These are phyloP conservation scores for Aspergillus bombycis DNA, from an alignment of 2,329 filamentous ascomycete species.

Conservation along the genomic window DNA sequence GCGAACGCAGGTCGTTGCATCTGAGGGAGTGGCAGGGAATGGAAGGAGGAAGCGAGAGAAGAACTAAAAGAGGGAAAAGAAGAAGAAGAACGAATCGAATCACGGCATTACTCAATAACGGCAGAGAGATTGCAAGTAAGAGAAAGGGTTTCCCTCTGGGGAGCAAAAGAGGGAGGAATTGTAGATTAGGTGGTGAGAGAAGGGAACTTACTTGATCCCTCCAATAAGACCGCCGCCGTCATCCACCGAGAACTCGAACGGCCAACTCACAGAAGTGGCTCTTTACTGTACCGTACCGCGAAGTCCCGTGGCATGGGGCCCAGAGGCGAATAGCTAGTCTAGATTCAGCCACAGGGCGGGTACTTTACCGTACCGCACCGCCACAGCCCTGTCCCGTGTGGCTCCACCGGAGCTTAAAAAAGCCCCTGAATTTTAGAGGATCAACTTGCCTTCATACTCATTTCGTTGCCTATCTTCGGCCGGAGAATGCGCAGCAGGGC, in stretches of 20 bases:
- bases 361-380: conserved; percentile 22
- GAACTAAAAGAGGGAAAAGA: conserved; percentile 12
- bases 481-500: background rate
- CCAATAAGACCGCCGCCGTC: conserved; percentile 2
- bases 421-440: conserved; percentile 22
- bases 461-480: background rate
- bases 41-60: conserved; percentile 12
- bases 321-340: background rate
- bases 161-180: conserved; percentile 2
- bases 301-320: background rate
- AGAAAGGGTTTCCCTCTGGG: background rate
- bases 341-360: background rate
- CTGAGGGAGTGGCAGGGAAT: conserved; percentile 8
- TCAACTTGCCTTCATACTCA: background rate
- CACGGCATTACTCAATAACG: conserved; percentile 20
- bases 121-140: background rate
- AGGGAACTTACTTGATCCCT: background rate
- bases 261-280: background rate
- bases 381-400: conserved; percentile 19
- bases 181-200: conserved; percentile 7
- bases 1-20: conserved; percentile 14
- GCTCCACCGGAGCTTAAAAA: conserved; percentile 27
- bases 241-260: background rate
- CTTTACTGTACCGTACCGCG: conserved; percentile 8
- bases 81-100: conserved; percentile 14